A percentile compares a stretch with the other conserved stretches of the same genome.
Evolutionary conservation across 441 rosid species (phyloP).

Genomic region (Mallotus japonicus): DNA sequence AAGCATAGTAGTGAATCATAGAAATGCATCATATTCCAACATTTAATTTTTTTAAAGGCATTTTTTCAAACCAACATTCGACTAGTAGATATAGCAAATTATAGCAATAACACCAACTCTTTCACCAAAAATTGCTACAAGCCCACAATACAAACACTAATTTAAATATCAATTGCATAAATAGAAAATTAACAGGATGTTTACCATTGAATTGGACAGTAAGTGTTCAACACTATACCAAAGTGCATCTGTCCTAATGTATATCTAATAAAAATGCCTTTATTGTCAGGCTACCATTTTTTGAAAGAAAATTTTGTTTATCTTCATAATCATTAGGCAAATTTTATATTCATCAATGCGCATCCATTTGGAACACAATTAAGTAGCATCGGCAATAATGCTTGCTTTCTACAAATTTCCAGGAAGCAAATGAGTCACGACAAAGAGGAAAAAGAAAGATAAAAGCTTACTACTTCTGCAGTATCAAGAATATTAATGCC

Average conservation of each 20-base stretch:
- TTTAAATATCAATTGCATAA: not conserved
- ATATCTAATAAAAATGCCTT: not conserved
- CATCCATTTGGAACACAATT: not conserved
- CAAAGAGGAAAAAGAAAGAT: not conserved
- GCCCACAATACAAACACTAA: not conserved
- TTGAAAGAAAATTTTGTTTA: not conserved
- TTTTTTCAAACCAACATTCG: too few relatives aligned
- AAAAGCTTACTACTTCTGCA: slow-evolving; percentile 66
- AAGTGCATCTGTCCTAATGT: not conserved
- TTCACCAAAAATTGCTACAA: not conserved
- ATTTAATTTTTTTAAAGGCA: too few relatives aligned
- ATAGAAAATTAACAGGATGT: not conserved
- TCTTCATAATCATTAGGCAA: too few relatives aligned
- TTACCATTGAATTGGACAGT: not conserved
- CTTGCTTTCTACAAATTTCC: not conserved
- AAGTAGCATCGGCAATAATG: slow-evolving; percentile 1
- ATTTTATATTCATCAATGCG: not conserved
- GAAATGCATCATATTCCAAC: too few relatives aligned
- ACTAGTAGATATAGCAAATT: not conserved
- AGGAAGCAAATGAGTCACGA: not conserved
- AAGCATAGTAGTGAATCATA: too few relatives aligned
- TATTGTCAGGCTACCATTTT: not conserved
- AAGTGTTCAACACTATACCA: not conserved
- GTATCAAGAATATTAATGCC: slow-evolving; percentile 78
- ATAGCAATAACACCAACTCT: not conserved